Evolutionary conservation across 768 basidiomycete species (phyloP).

Genomic region (Boletus patriciae): DNA sequence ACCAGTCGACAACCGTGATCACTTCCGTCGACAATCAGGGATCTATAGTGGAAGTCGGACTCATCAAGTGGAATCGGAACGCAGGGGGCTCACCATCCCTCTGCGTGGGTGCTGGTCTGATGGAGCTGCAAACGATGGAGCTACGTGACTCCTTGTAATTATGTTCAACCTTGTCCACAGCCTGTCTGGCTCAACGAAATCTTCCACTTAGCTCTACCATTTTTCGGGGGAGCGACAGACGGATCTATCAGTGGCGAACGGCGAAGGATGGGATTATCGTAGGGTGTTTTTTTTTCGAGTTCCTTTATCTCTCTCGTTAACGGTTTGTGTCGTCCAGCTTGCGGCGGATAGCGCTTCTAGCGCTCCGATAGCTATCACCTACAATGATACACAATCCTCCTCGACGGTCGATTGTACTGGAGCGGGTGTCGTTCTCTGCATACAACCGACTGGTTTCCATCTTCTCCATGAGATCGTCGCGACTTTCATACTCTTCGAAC

Average conservation of each 20-base stretch:
- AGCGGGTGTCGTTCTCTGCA: background rate
- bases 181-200: background rate
- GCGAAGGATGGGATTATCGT: background rate
- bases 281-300: background rate
- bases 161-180: background rate
- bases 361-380: constrained; percentile 13
- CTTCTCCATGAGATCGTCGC: constrained; percentile 17
- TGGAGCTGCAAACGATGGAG: constrained; percentile 1
- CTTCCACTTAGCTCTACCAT: background rate
- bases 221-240: constrained; percentile 12
- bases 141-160: constrained; percentile 2
- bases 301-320: background rate
- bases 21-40: constrained; percentile 14
- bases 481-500: constrained; percentile 19
- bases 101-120: background rate
- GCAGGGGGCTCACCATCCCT: background rate
- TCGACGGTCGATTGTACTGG: background rate
- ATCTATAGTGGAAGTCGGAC: constrained; percentile 6
- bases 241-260: constrained; percentile 13
- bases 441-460: constrained; percentile 22
- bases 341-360: background rate
- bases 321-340: constrained; percentile 3
- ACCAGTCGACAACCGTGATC: constrained; percentile 3
- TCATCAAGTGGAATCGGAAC: constrained; percentile 18
- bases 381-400: background rate